A percentile compares a stretch with the other conserved stretches of the same genome.
Evolutionary conservation across 345 rosid genomes (phyloP).

Genomic region (Ceriops zippeliana): DNA sequence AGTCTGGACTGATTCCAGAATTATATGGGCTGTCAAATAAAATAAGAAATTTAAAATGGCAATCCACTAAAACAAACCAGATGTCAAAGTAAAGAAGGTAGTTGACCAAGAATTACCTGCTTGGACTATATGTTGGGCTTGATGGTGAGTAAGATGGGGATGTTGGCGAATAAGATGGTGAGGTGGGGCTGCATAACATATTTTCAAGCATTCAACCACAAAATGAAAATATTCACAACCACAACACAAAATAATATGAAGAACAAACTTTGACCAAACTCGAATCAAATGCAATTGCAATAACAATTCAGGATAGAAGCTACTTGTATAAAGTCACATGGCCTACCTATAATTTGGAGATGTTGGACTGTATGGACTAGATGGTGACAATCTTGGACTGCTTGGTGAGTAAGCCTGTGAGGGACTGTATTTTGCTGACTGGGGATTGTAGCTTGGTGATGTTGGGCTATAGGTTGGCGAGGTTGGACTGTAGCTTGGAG

Average conservation of each 20-base stretch:
- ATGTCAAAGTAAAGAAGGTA: background rate
- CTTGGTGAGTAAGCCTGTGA: constrained; percentile 88
- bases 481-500: constrained; percentile 28
- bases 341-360: constrained; percentile 84
- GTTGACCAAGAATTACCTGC: constrained; percentile 51
- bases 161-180: constrained; percentile 88
- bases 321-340: background rate
- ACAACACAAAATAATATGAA: background rate
- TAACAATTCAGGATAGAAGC: background rate
- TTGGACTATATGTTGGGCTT: constrained; percentile 86
- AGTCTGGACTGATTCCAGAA: constrained; percentile 69
- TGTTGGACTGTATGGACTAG: constrained; percentile 93
- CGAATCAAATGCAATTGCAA: background rate
- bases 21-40: constrained; percentile 56
- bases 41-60: background rate
- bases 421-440: constrained; percentile 82
- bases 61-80: background rate
- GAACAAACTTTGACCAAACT: background rate
- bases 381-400: constrained; percentile 79
- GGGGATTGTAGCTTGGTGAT: constrained; percentile 64
- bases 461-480: constrained; percentile 30
- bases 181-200: constrained; percentile 63
- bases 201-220: background rate
- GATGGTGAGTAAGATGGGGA: constrained; percentile 93
- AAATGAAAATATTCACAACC: background rate